These are phyloP conservation scores for Saccharomycopsis sp. DNA, from an alignment of 805 yeast species.

Conservation along the genomic window DNA sequence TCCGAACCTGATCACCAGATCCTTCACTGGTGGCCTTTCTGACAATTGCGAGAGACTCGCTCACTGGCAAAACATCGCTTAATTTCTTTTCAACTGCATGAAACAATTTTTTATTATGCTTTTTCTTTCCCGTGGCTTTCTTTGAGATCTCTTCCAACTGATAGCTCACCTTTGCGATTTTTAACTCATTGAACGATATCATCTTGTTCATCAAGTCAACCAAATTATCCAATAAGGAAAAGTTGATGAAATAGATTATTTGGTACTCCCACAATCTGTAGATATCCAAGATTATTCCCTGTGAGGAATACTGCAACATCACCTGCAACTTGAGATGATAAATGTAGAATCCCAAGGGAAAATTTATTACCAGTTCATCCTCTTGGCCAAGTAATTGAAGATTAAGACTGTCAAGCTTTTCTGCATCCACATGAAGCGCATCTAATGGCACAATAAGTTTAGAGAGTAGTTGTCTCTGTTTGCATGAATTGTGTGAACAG, in stretches of 20 bases:
- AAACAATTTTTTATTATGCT: background rate
- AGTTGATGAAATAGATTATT: slow-evolving; percentile 41
- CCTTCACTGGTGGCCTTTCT: background rate
- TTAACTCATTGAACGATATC: slow-evolving; percentile 31
- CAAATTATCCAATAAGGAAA: background rate
- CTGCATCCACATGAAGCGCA: slow-evolving; percentile 69
- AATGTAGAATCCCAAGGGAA: slow-evolving; percentile 68
- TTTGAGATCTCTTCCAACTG: background rate
- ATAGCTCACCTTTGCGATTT: slow-evolving; percentile 32
- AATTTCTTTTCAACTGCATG: background rate
- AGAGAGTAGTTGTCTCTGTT: slow-evolving; percentile 72
- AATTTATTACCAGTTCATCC: slow-evolving; percentile 33
- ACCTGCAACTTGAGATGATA: slow-evolving; percentile 56
- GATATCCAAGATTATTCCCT: slow-evolving; percentile 70
- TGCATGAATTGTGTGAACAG: slow-evolving; percentile 61
- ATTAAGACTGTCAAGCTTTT: slow-evolving; percentile 49
- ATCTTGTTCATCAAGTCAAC: slow-evolving; percentile 22
- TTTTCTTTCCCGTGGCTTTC: background rate
- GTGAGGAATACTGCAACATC: slow-evolving; percentile 67
- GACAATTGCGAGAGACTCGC: background rate
- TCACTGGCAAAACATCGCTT: background rate
- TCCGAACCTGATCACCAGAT: background rate
- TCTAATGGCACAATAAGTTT: slow-evolving; percentile 61
- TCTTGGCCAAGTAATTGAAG: slow-evolving; percentile 30
- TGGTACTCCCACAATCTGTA: slow-evolving; percentile 66